These are phyloP conservation scores for Podosphaera fusca DNA, from an alignment of 2,329 filamentous ascomycete species.

Conservation along the genomic window DNA sequence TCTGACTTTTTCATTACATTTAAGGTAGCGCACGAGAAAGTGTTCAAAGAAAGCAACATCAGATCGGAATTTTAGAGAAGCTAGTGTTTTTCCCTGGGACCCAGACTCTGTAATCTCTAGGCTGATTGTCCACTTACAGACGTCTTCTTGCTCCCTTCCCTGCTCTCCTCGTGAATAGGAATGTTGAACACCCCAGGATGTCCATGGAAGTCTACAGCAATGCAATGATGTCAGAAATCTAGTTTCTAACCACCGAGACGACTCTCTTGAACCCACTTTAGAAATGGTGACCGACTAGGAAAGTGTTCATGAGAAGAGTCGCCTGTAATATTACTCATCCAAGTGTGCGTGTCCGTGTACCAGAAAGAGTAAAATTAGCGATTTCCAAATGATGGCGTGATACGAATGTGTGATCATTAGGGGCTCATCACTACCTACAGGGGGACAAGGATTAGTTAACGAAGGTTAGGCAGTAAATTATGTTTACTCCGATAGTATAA, in stretches of 20 bases:
- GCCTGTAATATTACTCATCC: no score
- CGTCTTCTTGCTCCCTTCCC: conserved; percentile 5
- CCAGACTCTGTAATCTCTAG: conserved; percentile 2
- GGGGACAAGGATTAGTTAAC: no score
- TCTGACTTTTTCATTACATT: conserved; percentile 12
- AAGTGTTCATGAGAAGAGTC: background rate
- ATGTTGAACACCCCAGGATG: conserved; percentile 1
- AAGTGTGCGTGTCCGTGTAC: conserved; percentile 1
- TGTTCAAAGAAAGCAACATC: conserved; percentile 13
- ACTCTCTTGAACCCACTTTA: background rate
- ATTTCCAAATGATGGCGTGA: conserved; percentile 6
- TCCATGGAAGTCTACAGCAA: no score
- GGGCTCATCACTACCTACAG: no score
- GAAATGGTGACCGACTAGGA: no score
- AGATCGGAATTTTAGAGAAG: conserved; percentile 12
- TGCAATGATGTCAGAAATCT: background rate
- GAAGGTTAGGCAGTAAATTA: no score
- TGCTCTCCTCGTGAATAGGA: conserved; percentile 2
- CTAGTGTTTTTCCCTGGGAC: conserved; percentile 15
- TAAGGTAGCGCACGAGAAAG: conserved; percentile 8
- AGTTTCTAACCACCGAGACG: conserved; percentile 1
- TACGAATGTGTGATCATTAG: conserved; percentile 3
- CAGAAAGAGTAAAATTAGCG: conserved; percentile 4
- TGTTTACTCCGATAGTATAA: no score
- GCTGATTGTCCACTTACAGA: conserved; percentile 13